Evolutionary conservation across 768 basidiomycete species (phyloP).

Genomic region (Albatrellus ellisii): DNA sequence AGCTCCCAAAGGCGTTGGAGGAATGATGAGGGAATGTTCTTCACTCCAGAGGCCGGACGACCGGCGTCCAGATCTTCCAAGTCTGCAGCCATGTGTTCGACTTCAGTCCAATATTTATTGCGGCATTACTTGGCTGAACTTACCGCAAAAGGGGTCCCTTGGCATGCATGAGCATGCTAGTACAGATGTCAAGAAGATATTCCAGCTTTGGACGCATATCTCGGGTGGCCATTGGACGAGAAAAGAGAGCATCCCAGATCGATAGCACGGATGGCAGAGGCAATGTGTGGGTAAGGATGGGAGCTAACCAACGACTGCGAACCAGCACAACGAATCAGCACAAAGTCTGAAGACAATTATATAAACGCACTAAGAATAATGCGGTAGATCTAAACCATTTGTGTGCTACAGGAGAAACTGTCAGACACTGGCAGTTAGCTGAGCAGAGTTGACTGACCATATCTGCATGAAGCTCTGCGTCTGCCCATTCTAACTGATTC

Average conservation of each 20-base stretch:
- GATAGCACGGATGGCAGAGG: slow-evolving; percentile 44
- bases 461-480: slow-evolving; percentile 43
- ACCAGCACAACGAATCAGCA: background rate
- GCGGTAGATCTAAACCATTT: slow-evolving; percentile 63
- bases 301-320: slow-evolving; percentile 59
- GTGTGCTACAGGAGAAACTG: slow-evolving; percentile 31
- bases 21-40: slow-evolving; percentile 24
- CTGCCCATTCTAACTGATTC: slow-evolving; percentile 46
- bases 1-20: slow-evolving; percentile 30
- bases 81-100: slow-evolving; percentile 22
- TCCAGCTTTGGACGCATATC: slow-evolving; percentile 49
- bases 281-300: slow-evolving; percentile 61
- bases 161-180: slow-evolving; percentile 51
- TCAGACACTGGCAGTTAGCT: background rate
- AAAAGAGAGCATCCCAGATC: slow-evolving; percentile 64
- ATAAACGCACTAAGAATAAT: slow-evolving; percentile 62
- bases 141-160: slow-evolving; percentile 44
- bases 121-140: slow-evolving; percentile 10
- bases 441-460: slow-evolving; percentile 30
- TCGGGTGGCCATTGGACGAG: slow-evolving; percentile 40
- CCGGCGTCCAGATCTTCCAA: slow-evolving; percentile 34
- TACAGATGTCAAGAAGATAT: slow-evolving; percentile 55
- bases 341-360: slow-evolving; percentile 8
- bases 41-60: slow-evolving; percentile 42
- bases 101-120: background rate